Evolutionary conservation across 2,329 filamentous ascomycete species (phyloP).

Genomic region (Fonsecaea erecta): DNA sequence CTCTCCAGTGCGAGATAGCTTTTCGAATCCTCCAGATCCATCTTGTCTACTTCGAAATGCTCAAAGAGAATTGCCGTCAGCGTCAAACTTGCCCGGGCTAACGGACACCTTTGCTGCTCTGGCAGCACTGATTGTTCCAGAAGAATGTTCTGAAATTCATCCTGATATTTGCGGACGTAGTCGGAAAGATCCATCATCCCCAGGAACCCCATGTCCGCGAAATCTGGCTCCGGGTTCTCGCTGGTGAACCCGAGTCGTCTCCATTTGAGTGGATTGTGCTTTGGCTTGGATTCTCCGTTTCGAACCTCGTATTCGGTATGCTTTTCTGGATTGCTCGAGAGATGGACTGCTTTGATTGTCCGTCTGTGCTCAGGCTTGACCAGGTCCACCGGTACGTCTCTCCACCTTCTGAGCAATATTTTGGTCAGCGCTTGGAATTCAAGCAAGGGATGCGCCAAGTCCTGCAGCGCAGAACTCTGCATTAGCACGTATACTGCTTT

Average conservation of each 20-base stretch:
- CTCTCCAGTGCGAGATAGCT: constrained; percentile 75
- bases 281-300: constrained; percentile 53
- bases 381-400: constrained; percentile 79
- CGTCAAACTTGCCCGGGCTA: constrained; percentile 83
- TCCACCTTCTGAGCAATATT: constrained; percentile 84
- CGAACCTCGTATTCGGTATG: constrained; percentile 45
- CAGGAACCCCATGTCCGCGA: constrained; percentile 81
- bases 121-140: constrained; percentile 83
- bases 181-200: constrained; percentile 98
- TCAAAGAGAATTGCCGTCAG: constrained; percentile 90
- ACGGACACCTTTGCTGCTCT: constrained; percentile 74
- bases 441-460: constrained; percentile 83
- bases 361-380: constrained; percentile 87
- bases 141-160: constrained; percentile 87
- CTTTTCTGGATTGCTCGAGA: constrained; percentile 76
- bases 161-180: constrained; percentile 89
- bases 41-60: constrained; percentile 90
- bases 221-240: constrained; percentile 84
- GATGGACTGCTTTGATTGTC: constrained; percentile 81
- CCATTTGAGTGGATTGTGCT: constrained; percentile 91
- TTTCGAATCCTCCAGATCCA: constrained; percentile 77
- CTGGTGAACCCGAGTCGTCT: constrained; percentile 86
- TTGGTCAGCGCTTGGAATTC: constrained; percentile 95
- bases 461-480: constrained; percentile 90
- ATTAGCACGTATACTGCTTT: constrained; percentile 90